Evolutionary conservation across 495 filamentous ascomycete species (phyloP), one percentile per base, ranked within the genome.

Genomic region (Cercophora newfieldiana): DNA sequence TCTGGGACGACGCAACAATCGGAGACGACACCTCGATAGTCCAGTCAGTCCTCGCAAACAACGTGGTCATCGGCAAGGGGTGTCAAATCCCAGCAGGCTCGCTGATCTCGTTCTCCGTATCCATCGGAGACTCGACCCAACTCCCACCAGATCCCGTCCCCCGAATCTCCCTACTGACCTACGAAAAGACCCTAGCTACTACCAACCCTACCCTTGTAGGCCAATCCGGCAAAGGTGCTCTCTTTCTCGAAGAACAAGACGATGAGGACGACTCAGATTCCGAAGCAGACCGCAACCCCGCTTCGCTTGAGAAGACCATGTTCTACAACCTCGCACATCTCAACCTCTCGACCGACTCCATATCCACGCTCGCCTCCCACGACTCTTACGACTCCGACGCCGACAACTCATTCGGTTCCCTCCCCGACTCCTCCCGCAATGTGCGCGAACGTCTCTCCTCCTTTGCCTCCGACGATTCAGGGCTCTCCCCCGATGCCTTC

Each of bases 1-100:
- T 99, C 68, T 99, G 96, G 95, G 92, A 97, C 67, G 83, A 89
- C 69, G 88, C 87, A 3, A 82, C 84, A 3, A 87, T 99, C 69
- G 88, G 84, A 0, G 91, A 97, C 72, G 87, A 86, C 6, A 81
- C 88, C 10, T 83, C 82, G n/a, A 78, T 97, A 18, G 78, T 83
- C 14, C 86, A 86, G 62, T 89, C 93, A 7, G 88, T 99, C 30
- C 79, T 98, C 61, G 95, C 91, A 5, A 85, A 86, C 70, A 83
- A 82, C 18, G 90, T 81, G 12, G 81, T 83, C 0, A 74, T 99
- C 21, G 92, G 94, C 5, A 89, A 87, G 68, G 81, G 84, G 49
- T 91, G 88, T 70, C 83, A 73, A 1, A 75, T 97, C 55, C 83
- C 88, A 30, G 75, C 85, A 6, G 95, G 93, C 19, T 87, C 90